Base-by-base conservation (phyloP, 2,329 filamentous ascomycete genomes). In the Claviceps spartinae region DNA sequence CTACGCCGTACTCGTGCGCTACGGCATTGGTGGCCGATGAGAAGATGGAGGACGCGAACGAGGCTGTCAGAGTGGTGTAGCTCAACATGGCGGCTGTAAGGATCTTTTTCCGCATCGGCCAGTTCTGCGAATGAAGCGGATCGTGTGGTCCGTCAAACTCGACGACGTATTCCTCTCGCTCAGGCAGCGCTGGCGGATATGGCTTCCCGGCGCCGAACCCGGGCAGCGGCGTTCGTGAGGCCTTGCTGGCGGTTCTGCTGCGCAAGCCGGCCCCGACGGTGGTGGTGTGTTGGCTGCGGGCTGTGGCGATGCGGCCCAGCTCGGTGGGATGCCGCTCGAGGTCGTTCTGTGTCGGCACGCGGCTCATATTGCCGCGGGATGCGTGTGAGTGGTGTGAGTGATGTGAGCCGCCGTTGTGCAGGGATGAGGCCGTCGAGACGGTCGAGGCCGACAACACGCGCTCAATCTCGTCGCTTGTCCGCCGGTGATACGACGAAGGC, bases 91-190 rank as follows among this genome's bases (percentile, higher is more conserved):
- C 74, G 20, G 81, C 79, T 0, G 83, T 86, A 4, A 78, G 59
- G 41, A 88, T 48, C 81, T 95, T 95, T 72, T 86, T 90, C 63
- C 71, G 78, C 51, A 86, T 62, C 0, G 85, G 76, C 89, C 89
- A 95, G 65, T 95, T 95, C 69, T 91, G 86, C 1, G 88, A 85
- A 66, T 95, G 88, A 54, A 90, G 63, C 2, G 88, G 88, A 61
- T 95, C 89, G 57, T 89, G 76, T 1, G 81, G 83, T 0, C 88
- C 89, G 59, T 90, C 84, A 62, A 95, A 95, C 66, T 88, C 86
- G 44, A 90, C 86, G 0, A 89, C 85, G 62, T 90, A 91, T 57
- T 86, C 81, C 60, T 90, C 86, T 59, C 77, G 74, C 14, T 82
- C 79, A 2, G 85, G 85, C 43, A 90, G 64, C 0, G 71, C 73